A percentile compares a stretch with the other conserved stretches of the same genome.
These are phyloP conservation scores for Penicillium thymicola DNA, from an alignment of 2,329 filamentous ascomycete genomes.

Conservation along the genomic window DNA sequence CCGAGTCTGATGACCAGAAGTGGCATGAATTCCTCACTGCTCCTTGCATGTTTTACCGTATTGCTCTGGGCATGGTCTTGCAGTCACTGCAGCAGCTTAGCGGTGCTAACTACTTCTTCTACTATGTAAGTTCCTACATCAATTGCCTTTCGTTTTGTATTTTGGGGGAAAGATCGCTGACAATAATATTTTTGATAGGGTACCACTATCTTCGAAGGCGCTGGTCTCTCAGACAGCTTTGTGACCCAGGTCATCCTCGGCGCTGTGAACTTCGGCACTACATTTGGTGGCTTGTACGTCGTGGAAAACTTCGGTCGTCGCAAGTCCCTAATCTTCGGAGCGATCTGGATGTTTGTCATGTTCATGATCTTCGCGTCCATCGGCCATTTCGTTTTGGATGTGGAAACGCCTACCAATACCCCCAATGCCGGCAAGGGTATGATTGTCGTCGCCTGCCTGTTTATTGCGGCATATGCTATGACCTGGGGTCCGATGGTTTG, in stretches of 20 bases:
- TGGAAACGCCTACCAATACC: constrained; percentile 42
- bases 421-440: constrained; percentile 60
- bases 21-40: constrained; percentile 46
- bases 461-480: constrained; percentile 65
- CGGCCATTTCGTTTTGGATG: constrained; percentile 45
- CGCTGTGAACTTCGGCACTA: constrained; percentile 65
- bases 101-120: constrained; percentile 49
- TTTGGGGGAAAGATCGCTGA: constrained; percentile 10
- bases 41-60: constrained; percentile 46
- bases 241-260: constrained; percentile 62
- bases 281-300: constrained; percentile 65
- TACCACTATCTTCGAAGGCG: constrained; percentile 55
- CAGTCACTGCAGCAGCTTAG: constrained; percentile 47
- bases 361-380: constrained; percentile 63
- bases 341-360: constrained; percentile 63
- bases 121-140: constrained; percentile 47
- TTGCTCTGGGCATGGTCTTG: constrained; percentile 41
- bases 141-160: background rate
- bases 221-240: constrained; percentile 63
- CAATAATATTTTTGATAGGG: constrained; percentile 49
- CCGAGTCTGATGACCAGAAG: constrained; percentile 44
- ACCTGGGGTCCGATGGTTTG: constrained; percentile 64
- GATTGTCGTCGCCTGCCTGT: constrained; percentile 69
- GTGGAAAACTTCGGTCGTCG: constrained; percentile 68
- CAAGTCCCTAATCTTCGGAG: constrained; percentile 64